These are phyloP conservation scores for Themeda triandra DNA, from an alignment of 176 grass and related monocot genomes.

Conservation along the genomic window DNA sequence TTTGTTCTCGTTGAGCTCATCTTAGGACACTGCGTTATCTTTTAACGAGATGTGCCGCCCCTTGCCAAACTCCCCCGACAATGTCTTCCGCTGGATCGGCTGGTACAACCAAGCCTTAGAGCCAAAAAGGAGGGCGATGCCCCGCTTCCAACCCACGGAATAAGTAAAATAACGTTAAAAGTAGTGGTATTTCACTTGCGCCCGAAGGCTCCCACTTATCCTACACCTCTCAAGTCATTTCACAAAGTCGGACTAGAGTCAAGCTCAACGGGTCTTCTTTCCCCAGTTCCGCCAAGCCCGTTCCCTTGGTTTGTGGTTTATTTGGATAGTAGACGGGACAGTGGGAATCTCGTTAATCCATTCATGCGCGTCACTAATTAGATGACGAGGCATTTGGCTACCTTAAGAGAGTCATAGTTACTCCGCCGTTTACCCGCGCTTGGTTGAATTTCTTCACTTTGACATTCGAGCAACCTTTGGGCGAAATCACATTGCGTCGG, in stretches of 20 bases:
- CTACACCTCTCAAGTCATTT: background rate
- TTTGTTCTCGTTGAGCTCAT: slow-evolving; percentile 54
- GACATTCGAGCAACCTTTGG: too few species aligned
- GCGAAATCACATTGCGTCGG: too few species aligned
- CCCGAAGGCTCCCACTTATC: slow-evolving; percentile 21
- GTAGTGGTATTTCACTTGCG: slow-evolving; percentile 71
- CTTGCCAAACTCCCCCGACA: too few species aligned
- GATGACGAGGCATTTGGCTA: slow-evolving; percentile 69
- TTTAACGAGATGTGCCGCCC: too few species aligned
- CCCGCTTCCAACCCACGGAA: slow-evolving; percentile 29
- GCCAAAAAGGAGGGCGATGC: slow-evolving; percentile 6
- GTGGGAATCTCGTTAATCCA: slow-evolving; percentile 60
- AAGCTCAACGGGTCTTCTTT: too few species aligned
- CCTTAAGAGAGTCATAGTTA: slow-evolving; percentile 93
- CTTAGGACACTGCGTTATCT: slow-evolving; percentile 34
- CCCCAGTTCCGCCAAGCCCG: too few species aligned
- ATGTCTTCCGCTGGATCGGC: too few species aligned
- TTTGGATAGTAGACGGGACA: too few species aligned
- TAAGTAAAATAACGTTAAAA: slow-evolving; percentile 85
- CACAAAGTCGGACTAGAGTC: background rate
- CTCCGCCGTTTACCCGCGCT: slow-evolving; percentile 73
- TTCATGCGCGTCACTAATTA: slow-evolving; percentile 72
- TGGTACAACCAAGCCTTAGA: too few species aligned
- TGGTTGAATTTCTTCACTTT: slow-evolving; percentile 51
- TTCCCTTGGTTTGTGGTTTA: too few species aligned